Conservation (phyloP, 495 filamentous ascomycete genomes). For the Xylaria cubensis region DNA sequence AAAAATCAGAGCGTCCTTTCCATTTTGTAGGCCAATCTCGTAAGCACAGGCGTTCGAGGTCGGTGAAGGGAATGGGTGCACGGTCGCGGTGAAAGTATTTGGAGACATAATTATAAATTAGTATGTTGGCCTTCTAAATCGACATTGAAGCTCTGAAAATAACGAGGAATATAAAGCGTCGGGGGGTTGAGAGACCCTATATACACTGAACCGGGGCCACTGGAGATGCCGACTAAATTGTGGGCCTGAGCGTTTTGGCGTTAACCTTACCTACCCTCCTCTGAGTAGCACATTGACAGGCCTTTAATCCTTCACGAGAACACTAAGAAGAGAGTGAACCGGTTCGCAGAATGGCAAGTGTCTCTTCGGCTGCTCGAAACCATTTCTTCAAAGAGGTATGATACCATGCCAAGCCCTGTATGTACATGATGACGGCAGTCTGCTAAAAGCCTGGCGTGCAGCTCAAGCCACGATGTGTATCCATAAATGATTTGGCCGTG, state of each 20-base stretch:
- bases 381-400: constrained; percentile 51
- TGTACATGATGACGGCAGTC: neutral
- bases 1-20: constrained; percentile 76
- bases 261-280: neutral
- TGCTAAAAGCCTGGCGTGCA: constrained; percentile 39
- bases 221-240: constrained; percentile 10
- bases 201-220: neutral
- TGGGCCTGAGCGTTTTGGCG: constrained; percentile 1
- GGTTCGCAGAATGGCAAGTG: constrained; percentile 33
- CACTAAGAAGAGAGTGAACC: constrained; percentile 26
- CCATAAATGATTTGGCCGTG: constrained; percentile 74
- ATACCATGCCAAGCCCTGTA: constrained; percentile 9
- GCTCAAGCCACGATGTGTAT: constrained; percentile 80
- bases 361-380: constrained; percentile 41
- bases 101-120: constrained; percentile 32
- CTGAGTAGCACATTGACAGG: neutral
- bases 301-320: neutral
- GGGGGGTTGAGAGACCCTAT: neutral
- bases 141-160: neutral
- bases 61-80: constrained; percentile 46
- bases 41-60: constrained; percentile 41
- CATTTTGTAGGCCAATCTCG: constrained; percentile 42
- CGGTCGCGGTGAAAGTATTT: constrained; percentile 40
- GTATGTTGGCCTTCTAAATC: neutral
- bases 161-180: neutral